Conservation (phyloP, 768 basidiomycete genomes). For the Postia placenta region DNA sequence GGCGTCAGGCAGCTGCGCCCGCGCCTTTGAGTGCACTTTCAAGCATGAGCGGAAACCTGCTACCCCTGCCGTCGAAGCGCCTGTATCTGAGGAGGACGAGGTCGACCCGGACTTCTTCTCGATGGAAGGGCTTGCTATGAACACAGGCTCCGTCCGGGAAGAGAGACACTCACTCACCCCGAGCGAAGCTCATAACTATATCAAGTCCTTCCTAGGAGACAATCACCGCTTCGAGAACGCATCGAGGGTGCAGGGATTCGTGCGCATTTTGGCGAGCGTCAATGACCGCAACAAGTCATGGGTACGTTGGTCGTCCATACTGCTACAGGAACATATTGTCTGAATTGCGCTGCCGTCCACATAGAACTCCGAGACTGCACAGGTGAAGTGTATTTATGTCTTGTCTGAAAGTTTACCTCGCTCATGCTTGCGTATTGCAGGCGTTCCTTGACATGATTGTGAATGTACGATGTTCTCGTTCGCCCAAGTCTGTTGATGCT, state of each 20-base stretch:
- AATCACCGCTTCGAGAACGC: conserved; percentile 1
- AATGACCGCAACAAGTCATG: conserved; percentile 3
- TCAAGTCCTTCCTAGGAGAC: neutral
- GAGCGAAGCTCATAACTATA: conserved; percentile 4
- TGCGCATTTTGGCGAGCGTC: neutral
- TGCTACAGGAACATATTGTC: too few species aligned
- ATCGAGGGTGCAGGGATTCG: conserved; percentile 1
- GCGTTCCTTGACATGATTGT: conserved; percentile 1
- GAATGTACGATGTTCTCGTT: too few species aligned
- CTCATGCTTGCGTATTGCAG: conserved; percentile 4
- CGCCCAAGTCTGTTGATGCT: too few species aligned
- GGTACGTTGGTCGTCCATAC: too few species aligned
- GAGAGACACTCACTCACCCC: neutral
- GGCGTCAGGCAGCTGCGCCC: neutral
- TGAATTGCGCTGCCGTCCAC: too few species aligned
- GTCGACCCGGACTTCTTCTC: conserved; percentile 3
- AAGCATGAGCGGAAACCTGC: neutral
- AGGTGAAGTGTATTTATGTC: too few species aligned
- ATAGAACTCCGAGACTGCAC: conserved; percentile 2
- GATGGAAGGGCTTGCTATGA: neutral
- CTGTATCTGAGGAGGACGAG: conserved; percentile 1
- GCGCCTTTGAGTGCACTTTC: neutral
- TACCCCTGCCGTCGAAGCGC: neutral
- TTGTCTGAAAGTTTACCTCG: too few species aligned
- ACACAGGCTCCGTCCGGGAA: neutral